Conservation (phyloP, 176 grass and related monocot species). For the Tillandsia fasciculata region DNA sequence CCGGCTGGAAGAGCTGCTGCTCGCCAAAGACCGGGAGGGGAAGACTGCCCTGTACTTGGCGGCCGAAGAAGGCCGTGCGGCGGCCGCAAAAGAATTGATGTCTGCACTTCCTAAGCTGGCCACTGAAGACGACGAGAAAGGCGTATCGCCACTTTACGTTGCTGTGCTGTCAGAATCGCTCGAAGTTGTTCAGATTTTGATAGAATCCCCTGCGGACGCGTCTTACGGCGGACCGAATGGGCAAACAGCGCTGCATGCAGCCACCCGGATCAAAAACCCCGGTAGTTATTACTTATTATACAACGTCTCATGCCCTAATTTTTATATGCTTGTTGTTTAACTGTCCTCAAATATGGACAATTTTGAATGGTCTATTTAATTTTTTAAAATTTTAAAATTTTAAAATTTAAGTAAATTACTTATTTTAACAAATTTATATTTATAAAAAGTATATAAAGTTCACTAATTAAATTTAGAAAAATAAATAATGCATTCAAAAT, state of each 20-base stretch:
- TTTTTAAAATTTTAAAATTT: neutral
- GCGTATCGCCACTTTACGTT: conserved; percentile 16
- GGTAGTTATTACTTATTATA: neutral
- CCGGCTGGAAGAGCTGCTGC: neutral
- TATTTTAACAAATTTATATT: too few species aligned
- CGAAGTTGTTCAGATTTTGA: conserved; percentile 1
- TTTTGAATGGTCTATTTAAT: too few species aligned
- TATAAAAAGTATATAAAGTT: too few species aligned
- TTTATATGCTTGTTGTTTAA: neutral
- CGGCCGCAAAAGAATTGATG: neutral
- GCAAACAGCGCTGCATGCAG: conserved; percentile 12
- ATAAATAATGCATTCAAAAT: too few species aligned
- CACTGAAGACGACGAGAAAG: neutral
- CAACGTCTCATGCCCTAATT: neutral
- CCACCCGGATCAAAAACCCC: neutral
- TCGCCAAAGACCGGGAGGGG: neutral
- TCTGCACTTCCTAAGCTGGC: neutral
- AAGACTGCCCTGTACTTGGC: conserved; percentile 20
- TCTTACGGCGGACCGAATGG: neutral
- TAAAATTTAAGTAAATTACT: too few species aligned
- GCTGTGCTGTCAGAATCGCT: conserved; percentile 4
- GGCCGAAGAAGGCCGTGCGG: neutral
- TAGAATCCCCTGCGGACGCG: too few species aligned
- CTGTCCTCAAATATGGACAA: too few species aligned
- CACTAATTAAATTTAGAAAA: too few species aligned